Percentiles rank a stretch among this genome's conserved stretches.
Conservation (phyloP, 495 filamentous ascomycete genomes). For the Neurospora hispaniola region DNA sequence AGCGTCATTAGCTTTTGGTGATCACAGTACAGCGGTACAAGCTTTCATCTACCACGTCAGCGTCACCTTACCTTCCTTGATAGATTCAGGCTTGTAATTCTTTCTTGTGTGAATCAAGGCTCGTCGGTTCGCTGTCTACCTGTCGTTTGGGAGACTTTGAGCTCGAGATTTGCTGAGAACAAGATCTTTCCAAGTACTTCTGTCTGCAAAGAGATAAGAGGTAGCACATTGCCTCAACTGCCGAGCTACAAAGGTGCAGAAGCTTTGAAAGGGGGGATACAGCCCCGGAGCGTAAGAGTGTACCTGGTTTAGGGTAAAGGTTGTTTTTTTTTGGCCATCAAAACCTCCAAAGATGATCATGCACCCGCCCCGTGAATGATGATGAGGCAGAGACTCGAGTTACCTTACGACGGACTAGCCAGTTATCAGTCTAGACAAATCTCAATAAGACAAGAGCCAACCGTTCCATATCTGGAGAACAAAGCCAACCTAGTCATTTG, state of each 20-base stretch:
- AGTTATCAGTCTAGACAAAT: background rate
- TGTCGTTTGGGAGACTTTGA: background rate
- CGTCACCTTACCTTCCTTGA: background rate
- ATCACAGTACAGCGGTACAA: background rate
- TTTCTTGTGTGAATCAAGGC: background rate
- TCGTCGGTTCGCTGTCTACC: background rate
- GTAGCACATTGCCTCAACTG: background rate
- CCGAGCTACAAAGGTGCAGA: background rate
- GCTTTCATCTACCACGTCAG: background rate
- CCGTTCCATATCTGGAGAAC: background rate
- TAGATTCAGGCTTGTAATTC: background rate
- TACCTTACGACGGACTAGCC: background rate
- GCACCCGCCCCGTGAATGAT: background rate
- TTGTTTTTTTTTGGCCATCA: background rate
- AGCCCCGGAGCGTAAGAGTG: background rate
- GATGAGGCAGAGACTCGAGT: background rate
- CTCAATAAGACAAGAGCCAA: background rate
- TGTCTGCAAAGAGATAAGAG: background rate
- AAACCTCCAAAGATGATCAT: background rate
- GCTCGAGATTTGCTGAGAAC: background rate
- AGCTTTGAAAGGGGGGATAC: background rate
- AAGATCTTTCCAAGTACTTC: background rate
- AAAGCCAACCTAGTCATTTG: background rate
- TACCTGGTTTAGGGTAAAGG: background rate
- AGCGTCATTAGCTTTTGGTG: background rate